phyloP scores from a whole-genome alignment of 2,329 filamentous ascomycete genomes.

The Cordyceps cateniannulata region DNA sequence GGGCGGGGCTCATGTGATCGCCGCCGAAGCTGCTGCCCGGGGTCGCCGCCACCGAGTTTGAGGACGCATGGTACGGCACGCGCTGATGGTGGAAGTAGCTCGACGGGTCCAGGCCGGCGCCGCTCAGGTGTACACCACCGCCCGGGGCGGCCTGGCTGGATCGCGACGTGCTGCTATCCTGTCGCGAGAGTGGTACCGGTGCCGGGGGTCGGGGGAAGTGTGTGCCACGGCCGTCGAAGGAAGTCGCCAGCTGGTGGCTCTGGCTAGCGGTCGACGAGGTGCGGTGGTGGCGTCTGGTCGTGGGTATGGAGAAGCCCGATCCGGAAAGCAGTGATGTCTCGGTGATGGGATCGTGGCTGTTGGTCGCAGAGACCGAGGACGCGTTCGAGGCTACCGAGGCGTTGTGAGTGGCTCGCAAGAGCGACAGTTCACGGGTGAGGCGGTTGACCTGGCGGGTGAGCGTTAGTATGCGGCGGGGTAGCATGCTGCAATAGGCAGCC shows the following conservation, averaged over 20 bases:
- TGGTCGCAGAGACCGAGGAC: slow-evolving; percentile 54
- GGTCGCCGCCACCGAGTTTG: slow-evolving; percentile 34
- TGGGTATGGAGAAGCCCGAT: slow-evolving; percentile 51
- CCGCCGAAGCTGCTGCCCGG: slow-evolving; percentile 28
- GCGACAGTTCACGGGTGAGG: slow-evolving; percentile 77
- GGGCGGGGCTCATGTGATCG: slow-evolving; percentile 44
- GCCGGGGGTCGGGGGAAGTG: slow-evolving; percentile 41
- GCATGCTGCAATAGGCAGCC: background rate
- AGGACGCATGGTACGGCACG: slow-evolving; percentile 25
- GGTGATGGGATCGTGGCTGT: slow-evolving; percentile 39
- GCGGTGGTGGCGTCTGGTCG: slow-evolving; percentile 48
- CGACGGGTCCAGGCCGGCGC: slow-evolving; percentile 23
- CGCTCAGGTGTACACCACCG: slow-evolving; percentile 37
- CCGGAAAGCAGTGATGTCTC: slow-evolving; percentile 50
- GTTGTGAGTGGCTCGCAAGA: slow-evolving; percentile 68
- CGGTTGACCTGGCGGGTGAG: slow-evolving; percentile 67
- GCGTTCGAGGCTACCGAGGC: slow-evolving; percentile 59
- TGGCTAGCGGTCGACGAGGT: slow-evolving; percentile 54
- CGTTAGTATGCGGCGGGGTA: background rate
- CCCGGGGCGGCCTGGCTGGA: slow-evolving; percentile 43
- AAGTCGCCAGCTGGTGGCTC: slow-evolving; percentile 31
- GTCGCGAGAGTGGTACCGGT: slow-evolving; percentile 41
- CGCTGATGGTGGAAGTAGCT: slow-evolving; percentile 45
- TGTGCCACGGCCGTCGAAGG: slow-evolving; percentile 31
- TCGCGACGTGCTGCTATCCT: slow-evolving; percentile 49